Evolutionary conservation across 257 asterid genomes (phyloP).

Genomic region (Solanum lignicaule): DNA sequence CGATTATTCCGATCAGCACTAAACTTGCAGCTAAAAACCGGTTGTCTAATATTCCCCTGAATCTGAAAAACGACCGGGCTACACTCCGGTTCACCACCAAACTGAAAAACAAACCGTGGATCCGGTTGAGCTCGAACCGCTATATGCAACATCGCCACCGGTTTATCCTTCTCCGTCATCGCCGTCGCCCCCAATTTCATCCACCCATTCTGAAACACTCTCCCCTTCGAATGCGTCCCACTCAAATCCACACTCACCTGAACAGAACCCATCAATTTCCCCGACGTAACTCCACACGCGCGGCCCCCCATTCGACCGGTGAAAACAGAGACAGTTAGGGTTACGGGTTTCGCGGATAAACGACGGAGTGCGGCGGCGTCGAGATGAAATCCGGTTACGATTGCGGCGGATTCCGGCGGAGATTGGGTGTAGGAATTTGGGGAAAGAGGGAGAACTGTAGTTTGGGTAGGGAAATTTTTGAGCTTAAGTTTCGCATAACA

Average conservation of each 20-base stretch:
- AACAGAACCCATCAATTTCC: slow-evolving; percentile 52
- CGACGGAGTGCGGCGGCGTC: slow-evolving; percentile 65
- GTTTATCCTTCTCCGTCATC: background rate
- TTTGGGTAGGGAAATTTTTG: slow-evolving; percentile 62
- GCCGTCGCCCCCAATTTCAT: slow-evolving; percentile 40
- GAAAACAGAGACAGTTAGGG: slow-evolving; percentile 49
- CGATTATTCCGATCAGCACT: slow-evolving; percentile 66
- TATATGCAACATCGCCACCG: slow-evolving; percentile 47
- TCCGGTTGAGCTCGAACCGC: slow-evolving; percentile 75
- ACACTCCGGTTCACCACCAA: slow-evolving; percentile 90
- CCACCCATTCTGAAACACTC: slow-evolving; percentile 65
- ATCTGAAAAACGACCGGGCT: slow-evolving; percentile 86
- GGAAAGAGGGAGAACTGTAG: slow-evolving; percentile 50
- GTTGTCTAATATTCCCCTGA: slow-evolving; percentile 73
- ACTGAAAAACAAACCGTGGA: slow-evolving; percentile 79
- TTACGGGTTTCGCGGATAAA: slow-evolving; percentile 24
- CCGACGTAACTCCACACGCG: slow-evolving; percentile 53
- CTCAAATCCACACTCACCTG: slow-evolving; percentile 22
- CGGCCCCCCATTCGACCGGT: slow-evolving; percentile 69
- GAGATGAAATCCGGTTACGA: slow-evolving; percentile 51
- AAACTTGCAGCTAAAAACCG: slow-evolving; percentile 92
- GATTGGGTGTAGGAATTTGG: slow-evolving; percentile 4
- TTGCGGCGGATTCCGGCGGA: slow-evolving; percentile 32
- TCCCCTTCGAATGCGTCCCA: slow-evolving; percentile 30
- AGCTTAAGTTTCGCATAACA: slow-evolving; percentile 73